These are phyloP conservation scores for Plasmopara muralis DNA, from an alignment of 352 stramenopile genomes.

Conservation along the genomic window DNA sequence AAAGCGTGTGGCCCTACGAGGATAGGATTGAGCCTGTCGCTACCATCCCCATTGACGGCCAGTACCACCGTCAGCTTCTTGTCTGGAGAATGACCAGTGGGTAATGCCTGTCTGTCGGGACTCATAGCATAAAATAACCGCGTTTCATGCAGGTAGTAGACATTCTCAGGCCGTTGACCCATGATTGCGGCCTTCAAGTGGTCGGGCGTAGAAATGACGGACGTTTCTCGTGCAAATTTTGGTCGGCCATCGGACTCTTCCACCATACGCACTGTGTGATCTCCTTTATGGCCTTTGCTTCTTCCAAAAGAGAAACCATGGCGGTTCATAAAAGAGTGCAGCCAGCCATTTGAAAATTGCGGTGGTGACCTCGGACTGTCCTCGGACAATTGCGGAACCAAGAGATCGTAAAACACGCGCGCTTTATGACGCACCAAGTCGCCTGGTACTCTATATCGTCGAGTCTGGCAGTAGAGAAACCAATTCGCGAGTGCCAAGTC, in stretches of 20 bases:
- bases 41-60: constrained; percentile 60
- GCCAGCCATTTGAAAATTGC: constrained; percentile 84
- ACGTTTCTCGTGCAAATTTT: constrained; percentile 23
- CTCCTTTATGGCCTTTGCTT: constrained; percentile 21
- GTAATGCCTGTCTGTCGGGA: constrained; percentile 25
- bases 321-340: constrained; percentile 75
- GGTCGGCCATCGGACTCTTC: constrained; percentile 22
- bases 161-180: constrained; percentile 41
- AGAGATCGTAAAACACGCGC: constrained; percentile 55
- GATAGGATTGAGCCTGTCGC: constrained; percentile 62
- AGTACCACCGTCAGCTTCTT: constrained; percentile 56
- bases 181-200: constrained; percentile 43
- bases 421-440: constrained; percentile 75
- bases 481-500: constrained; percentile 76
- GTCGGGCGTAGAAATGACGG: constrained; percentile 38
- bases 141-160: constrained; percentile 77
- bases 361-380: constrained; percentile 33
- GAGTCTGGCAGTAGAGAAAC: constrained; percentile 67
- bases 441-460: constrained; percentile 50
- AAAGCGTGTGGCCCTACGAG: constrained; percentile 45
- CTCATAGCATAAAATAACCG: constrained; percentile 42
- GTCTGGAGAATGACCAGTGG: constrained; percentile 22
- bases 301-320: constrained; percentile 46
- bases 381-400: constrained; percentile 34
- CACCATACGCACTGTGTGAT: constrained; percentile 8